Percentiles rank a stretch among this genome's conserved stretches.
Evolutionary conservation across 768 basidiomycete genomes (phyloP).

Genomic region (Naganishia onofrii): DNA sequence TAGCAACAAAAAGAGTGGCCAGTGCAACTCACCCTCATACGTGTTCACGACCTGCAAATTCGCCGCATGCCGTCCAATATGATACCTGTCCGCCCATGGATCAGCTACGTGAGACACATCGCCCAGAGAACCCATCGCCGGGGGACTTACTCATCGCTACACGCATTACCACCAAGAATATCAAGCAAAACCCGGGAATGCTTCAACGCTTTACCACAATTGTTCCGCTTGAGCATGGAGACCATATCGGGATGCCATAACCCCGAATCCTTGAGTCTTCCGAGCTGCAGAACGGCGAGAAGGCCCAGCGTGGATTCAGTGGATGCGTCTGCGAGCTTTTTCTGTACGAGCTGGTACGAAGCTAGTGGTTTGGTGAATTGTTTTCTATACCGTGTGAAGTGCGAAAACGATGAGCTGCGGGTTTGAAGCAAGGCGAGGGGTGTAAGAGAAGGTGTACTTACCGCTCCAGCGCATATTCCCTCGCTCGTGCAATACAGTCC

Average conservation of each 20-base stretch:
- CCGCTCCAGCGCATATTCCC: constrained; percentile 82
- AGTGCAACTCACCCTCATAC: constrained; percentile 67
- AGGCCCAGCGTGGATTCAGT: constrained; percentile 75
- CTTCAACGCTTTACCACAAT: constrained; percentile 86
- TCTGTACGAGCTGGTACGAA: constrained; percentile 95
- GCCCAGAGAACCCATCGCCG: background rate
- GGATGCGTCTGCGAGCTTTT: constrained; percentile 92
- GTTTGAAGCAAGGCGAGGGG: background rate
- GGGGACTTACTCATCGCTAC: constrained; percentile 77
- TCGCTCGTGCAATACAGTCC: constrained; percentile 75
- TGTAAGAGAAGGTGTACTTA: constrained; percentile 28
- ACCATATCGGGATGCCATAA: constrained; percentile 85
- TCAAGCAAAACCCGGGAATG: constrained; percentile 79
- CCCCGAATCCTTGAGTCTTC: constrained; percentile 78
- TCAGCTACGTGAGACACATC: no score
- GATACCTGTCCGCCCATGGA: constrained; percentile 62
- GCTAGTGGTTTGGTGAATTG: constrained; percentile 88
- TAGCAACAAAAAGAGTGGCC: background rate
- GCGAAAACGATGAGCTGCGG: background rate
- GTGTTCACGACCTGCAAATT: constrained; percentile 96
- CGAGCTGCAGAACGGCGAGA: constrained; percentile 55
- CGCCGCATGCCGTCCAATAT: constrained; percentile 88
- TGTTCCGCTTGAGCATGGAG: constrained; percentile 90
- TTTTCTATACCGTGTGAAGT: constrained; percentile 53
- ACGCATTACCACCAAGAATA: constrained; percentile 90